Conservation (phyloP, 805 yeast species). For the Hanseniaspora osmophila region DNA sequence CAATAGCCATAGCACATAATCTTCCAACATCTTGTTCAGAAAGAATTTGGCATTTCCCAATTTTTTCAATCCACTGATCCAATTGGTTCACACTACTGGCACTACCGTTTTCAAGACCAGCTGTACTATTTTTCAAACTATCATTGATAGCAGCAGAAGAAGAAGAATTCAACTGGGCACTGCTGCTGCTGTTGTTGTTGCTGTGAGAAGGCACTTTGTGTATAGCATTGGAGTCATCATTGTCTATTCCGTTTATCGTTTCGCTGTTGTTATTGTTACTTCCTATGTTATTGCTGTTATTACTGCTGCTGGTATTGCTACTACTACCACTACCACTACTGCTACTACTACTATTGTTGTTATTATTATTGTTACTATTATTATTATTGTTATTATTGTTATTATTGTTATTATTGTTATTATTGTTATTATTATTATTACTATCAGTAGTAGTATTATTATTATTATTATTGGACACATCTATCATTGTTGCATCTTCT, state of each 20-base stretch:
- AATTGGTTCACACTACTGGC: conserved; percentile 42
- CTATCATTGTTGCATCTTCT: conserved; percentile 1
- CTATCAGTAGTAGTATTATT: conserved; percentile 6
- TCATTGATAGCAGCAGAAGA: conserved; percentile 14
- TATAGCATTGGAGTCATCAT: not conserved
- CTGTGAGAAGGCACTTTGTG: conserved; percentile 1
- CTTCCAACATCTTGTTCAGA: conserved; percentile 66
- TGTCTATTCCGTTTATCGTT: conserved; percentile 3
- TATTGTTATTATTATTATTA: conserved; percentile 2
- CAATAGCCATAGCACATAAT: conserved; percentile 82
- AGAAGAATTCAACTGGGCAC: conserved; percentile 1
- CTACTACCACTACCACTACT: too few relatives aligned
- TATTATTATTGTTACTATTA: conserved; percentile 1
- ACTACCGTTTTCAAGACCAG: not conserved
- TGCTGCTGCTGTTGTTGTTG: conserved; percentile 1
- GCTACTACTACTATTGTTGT: too few relatives aligned
- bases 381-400: not conserved
- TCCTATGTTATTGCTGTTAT: not conserved
- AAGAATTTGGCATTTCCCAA: conserved; percentile 67
- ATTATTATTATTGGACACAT: conserved; percentile 3
- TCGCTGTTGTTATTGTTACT: conserved; percentile 1
- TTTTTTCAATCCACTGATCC: conserved; percentile 77
- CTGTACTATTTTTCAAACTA: not conserved
- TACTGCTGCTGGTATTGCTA: not conserved
- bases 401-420: not conserved